A percentile compares a stretch with the other conserved stretches of the same genome.
phyloP scores from a whole-genome alignment of 73 alveolate genomes.

The Durusdinium trenchii region DNA sequence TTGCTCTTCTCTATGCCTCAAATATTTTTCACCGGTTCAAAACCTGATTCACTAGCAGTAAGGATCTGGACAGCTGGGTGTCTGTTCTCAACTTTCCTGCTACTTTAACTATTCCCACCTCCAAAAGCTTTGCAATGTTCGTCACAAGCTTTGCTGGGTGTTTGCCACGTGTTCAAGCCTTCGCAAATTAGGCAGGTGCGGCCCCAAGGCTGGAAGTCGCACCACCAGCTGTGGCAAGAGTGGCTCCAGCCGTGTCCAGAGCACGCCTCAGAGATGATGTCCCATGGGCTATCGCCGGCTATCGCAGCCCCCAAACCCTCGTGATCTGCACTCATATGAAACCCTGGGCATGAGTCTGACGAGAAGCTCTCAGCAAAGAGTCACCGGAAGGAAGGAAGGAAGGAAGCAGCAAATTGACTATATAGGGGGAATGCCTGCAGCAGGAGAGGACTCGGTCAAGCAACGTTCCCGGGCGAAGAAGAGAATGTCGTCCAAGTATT shows the following conservation, averaged over 20 bases:
- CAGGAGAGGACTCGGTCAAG: background rate
- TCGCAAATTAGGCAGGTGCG: constrained; percentile 22
- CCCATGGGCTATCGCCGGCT: background rate
- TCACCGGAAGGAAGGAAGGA: too few relatives aligned
- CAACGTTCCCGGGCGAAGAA: constrained; percentile 61
- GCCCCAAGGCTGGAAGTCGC: constrained; percentile 38
- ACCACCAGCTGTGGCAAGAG: constrained; percentile 36
- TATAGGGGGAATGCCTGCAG: background rate
- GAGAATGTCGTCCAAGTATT: constrained; percentile 70
- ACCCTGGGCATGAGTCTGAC: background rate
- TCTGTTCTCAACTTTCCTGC: too few relatives aligned
- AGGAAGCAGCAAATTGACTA: background rate
- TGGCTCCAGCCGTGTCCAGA: constrained; percentile 64
- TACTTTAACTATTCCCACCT: too few relatives aligned
- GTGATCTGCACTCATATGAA: background rate
- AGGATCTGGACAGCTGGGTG: too few relatives aligned
- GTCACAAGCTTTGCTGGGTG: too few relatives aligned
- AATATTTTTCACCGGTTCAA: too few relatives aligned
- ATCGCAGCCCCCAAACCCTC: background rate
- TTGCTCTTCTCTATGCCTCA: too few relatives aligned
- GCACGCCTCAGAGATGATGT: background rate
- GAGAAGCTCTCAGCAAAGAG: background rate
- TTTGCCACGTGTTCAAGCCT: too few relatives aligned
- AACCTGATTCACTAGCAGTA: background rate
- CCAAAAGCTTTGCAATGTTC: too few relatives aligned